phyloP scores from a whole-genome alignment of 768 basidiomycete genomes.

The Auriscalpium orientale region DNA sequence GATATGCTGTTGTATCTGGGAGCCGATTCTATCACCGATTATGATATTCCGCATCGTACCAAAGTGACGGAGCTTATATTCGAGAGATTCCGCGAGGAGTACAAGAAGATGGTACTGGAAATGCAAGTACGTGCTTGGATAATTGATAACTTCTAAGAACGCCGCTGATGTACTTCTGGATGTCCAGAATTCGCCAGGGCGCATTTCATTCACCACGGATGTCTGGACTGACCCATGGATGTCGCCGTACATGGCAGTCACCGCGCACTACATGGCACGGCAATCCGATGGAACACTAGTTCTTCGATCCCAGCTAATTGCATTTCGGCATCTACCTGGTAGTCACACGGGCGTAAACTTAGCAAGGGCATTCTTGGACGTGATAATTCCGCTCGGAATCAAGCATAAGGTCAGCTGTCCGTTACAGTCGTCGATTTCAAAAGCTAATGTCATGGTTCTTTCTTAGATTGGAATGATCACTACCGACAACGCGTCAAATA shows the following conservation, averaged over 20 bases:
- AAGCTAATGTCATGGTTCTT: slow-evolving; percentile 17
- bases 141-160: no score
- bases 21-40: no score
- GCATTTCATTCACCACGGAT: slow-evolving; percentile 7
- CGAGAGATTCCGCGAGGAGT: no score
- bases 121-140: no score
- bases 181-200: neutral
- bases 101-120: no score
- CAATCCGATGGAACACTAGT: slow-evolving; percentile 9
- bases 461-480: slow-evolving; percentile 33
- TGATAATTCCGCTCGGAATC: slow-evolving; percentile 21
- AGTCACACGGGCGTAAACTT: slow-evolving; percentile 32
- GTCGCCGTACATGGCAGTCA: slow-evolving; percentile 34
- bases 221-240: slow-evolving; percentile 27
- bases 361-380: slow-evolving; percentile 23
- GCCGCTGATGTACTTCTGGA: no score
- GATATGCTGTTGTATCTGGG: no score
- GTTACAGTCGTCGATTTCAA: neutral
- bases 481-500: slow-evolving; percentile 23
- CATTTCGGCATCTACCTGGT: slow-evolving; percentile 29
- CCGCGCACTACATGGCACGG: slow-evolving; percentile 31
- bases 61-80: no score
- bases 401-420: slow-evolving; percentile 10
- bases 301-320: slow-evolving; percentile 28
- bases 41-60: no score